Conservation (phyloP, 1,139 yeast species). For the Hyphopichia pseudoburtonii region DNA sequence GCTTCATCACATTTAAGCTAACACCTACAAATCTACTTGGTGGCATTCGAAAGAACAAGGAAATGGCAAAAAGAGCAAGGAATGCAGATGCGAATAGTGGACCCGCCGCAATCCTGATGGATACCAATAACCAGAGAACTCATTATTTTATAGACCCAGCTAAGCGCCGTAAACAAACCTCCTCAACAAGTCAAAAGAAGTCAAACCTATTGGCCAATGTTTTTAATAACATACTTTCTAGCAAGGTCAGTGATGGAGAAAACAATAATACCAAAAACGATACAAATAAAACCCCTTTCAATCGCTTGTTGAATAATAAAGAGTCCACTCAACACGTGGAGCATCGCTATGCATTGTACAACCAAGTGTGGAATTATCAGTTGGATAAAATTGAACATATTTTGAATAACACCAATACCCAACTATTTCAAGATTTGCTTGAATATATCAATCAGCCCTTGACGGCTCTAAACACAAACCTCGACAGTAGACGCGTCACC, state of each 20-base stretch:
- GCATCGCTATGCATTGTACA: conserved; percentile 39
- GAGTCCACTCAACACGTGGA: conserved; percentile 37
- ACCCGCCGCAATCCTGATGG: not conserved
- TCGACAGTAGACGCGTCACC: conserved; percentile 7
- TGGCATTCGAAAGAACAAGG: not conserved
- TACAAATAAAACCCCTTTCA: conserved; percentile 28
- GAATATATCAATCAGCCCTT: conserved; percentile 23
- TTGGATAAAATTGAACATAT: conserved; percentile 34
- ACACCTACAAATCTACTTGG: not conserved
- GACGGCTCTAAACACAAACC: conserved; percentile 2
- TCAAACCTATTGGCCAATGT: not conserved
- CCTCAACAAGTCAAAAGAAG: not conserved
- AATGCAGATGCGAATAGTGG: not conserved
- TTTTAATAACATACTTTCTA: not conserved
- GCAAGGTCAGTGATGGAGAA: not conserved
- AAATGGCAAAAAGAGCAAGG: conserved; percentile 1
- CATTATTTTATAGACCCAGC: conserved; percentile 4
- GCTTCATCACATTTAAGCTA: too few species aligned
- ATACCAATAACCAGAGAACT: conserved; percentile 4
- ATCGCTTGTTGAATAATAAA: conserved; percentile 35
- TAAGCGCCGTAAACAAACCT: not conserved
- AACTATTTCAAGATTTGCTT: conserved; percentile 33
- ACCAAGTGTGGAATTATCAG: conserved; percentile 40
- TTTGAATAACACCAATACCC: conserved; percentile 37
- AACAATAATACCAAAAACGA: not conserved